Base-by-base conservation (phyloP, 805 yeast genomes). In the Candida glaebosa region DNA sequence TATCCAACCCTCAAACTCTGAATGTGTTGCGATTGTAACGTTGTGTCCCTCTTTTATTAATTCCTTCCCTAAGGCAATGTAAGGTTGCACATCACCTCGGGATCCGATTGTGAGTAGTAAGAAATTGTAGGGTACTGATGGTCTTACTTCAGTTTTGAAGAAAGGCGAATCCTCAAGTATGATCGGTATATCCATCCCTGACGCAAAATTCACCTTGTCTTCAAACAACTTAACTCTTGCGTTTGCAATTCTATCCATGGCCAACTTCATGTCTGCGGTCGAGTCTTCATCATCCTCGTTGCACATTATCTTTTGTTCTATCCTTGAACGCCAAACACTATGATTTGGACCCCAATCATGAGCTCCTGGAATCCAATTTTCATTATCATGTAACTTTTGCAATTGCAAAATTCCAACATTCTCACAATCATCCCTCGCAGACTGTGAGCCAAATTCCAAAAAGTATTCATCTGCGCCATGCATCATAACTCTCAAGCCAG, bases 51-150 rank as follows among this genome's bases (percentile, higher is more conserved):
- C 96, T 18, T 67, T 69, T 36, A 79, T 61, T 33, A 91, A 67
- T 0, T 90, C 96, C 49, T 81, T 79, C 0, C 87, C 93, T n/a
- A 91, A 63, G 0, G 97, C 91, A 49, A 91, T 84, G 58, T 89
- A 91, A 0, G 98, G 98, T 62, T 91, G 98, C 5, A 91, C 97
- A 62, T 91, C 98, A 25, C 98, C 98, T 44, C 98, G 73, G 0
- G 96, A 88, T 0, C 98, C 98, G 52, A 91, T 91, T 0, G 97
- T 91, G 43, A 91, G 62, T 37, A 88, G 65, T 0, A 85, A 82
- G 53, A 90, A 76, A 20, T 73, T 75, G 51, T 74, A 75, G 2
- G 79, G 61, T 38, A 76, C 71, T 1, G 70, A 56, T 0, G 95
- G 85, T 42, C 67, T 71, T 24, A 79, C 63, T 35, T 64, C 74